A percentile compares a stretch with the other conserved stretches of the same genome.
phyloP scores from a whole-genome alignment of 1,284 basidiomycete genomes.

The Rhodotorula sp. region DNA sequence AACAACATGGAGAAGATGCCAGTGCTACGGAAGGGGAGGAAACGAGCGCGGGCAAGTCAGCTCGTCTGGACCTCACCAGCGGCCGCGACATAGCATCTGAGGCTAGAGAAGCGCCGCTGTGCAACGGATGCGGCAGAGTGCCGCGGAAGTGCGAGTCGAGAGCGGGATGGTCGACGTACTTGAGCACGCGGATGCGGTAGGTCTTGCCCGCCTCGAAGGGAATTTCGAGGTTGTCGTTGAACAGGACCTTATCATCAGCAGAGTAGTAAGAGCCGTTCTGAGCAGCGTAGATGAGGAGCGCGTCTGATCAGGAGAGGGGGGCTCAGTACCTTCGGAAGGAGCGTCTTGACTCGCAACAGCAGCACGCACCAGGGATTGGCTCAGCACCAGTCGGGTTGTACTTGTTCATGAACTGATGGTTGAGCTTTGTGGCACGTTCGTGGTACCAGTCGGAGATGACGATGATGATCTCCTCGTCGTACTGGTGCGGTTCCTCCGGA shows the following conservation, averaged over 20 bases:
- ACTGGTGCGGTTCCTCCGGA: constrained; percentile 56
- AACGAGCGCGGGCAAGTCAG: constrained; percentile 48
- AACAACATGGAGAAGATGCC: constrained; percentile 67
- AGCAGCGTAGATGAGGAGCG: constrained; percentile 79
- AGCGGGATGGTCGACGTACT: constrained; percentile 55
- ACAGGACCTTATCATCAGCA: constrained; percentile 59
- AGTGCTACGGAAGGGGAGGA: neutral
- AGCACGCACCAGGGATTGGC: constrained; percentile 63
- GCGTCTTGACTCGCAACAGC: too few relatives aligned
- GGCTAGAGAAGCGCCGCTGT: too few relatives aligned
- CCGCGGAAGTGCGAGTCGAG: constrained; percentile 56
- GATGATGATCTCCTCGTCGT: constrained; percentile 90
- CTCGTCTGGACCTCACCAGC: constrained; percentile 53
- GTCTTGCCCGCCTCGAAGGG: constrained; percentile 74
- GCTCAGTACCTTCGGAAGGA: too few relatives aligned
- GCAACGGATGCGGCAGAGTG: too few relatives aligned
- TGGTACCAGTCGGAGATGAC: constrained; percentile 76
- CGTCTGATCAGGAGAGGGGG: constrained; percentile 54
- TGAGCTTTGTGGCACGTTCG: constrained; percentile 19
- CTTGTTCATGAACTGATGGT: constrained; percentile 66
- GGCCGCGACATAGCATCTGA: too few relatives aligned
- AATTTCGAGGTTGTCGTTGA: constrained; percentile 80
- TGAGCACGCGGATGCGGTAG: constrained; percentile 73
- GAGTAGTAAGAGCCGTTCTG: constrained; percentile 67
- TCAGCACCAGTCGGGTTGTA: constrained; percentile 68